Base-by-base conservation (phyloP, 2,329 filamentous ascomycete species). In the Fonsecaea multimorphosa region DNA sequence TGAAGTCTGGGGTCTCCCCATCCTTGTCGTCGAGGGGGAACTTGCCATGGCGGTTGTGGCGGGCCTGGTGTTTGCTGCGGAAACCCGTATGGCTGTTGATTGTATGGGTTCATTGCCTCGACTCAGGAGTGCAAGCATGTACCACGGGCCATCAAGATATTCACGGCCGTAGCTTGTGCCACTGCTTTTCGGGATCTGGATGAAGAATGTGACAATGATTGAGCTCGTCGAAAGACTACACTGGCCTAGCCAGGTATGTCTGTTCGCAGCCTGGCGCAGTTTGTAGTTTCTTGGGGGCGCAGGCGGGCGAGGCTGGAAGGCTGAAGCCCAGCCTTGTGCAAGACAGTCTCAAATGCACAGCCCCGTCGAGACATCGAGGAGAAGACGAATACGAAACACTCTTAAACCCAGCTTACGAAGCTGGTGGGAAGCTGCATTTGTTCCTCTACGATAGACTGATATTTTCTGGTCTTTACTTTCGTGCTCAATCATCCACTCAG, bases 11-110 rank as follows among this genome's bases (percentile, higher is more conserved):
- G 71, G 61, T 72, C 71, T 19, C 61, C 66, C 71, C 71, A 72
- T 69, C 71, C 71, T 58, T 59, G 56, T 40, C 66, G 59, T 34
- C 66, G 65, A 44, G 71, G 68, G 56, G 65, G 67, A 27, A 68
- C 68, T 67, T 71, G 70, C 71, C 71, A 72, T 36, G 67, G 68
- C 54, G 71, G 71, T 57, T 70, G 71, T 38, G 70, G 66, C 32
- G 70, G 70, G 27, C 70, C 70, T 27, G 70, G 66, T 16, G 70
- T 66, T 19, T 68, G 64, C 44, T 72, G 70, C 12, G 58, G 65
- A 58, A 69, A 70, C 44, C 68, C 67, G 65, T 71, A 70, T 38
- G 58, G 58, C 27, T 66, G 56, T 29, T 67, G 56, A 40, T 67
- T 68, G 64, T 69, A 61, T 22, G 66, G 68, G 60, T 68, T 63